phyloP scores from a whole-genome alignment of 2,329 filamentous ascomycete species.

The Colletotrichum kahawae region DNA sequence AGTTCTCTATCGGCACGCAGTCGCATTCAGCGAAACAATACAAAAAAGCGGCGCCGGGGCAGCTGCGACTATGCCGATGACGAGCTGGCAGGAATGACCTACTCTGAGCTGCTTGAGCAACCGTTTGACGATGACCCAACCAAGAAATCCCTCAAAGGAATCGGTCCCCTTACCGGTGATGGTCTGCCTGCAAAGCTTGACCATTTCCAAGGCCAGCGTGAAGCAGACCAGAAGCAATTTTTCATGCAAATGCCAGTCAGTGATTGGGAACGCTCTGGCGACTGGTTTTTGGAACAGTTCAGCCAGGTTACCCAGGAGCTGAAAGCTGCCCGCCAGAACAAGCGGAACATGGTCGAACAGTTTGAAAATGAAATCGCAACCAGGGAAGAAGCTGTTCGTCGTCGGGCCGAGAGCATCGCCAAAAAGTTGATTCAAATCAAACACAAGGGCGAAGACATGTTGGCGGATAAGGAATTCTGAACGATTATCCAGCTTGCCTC shows the following conservation, averaged over 20 bases:
- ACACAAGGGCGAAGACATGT: constrained; percentile 61
- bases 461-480: constrained; percentile 47
- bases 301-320: constrained; percentile 52
- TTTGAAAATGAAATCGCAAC: constrained; percentile 62
- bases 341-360: constrained; percentile 52
- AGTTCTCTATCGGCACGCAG: constrained; percentile 24
- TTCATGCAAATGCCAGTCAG: constrained; percentile 58
- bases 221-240: constrained; percentile 52
- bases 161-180: constrained; percentile 39
- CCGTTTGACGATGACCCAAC: constrained; percentile 64
- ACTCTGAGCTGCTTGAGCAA: constrained; percentile 53
- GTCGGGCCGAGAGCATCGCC: constrained; percentile 58
- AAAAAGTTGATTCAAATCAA: constrained; percentile 60
- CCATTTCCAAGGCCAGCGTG: constrained; percentile 52
- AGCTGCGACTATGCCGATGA: constrained; percentile 63
- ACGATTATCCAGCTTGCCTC: neutral
- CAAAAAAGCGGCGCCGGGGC: constrained; percentile 46
- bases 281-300: constrained; percentile 65
- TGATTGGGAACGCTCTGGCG: constrained; percentile 65
- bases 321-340: constrained; percentile 52
- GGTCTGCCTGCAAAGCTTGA: constrained; percentile 54
- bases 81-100: constrained; percentile 59
- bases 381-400: constrained; percentile 59
- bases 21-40: constrained; percentile 21
- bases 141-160: constrained; percentile 43